phyloP scores from a whole-genome alignment of 2,329 filamentous ascomycete species.

The Lachnellula hyalina region DNA sequence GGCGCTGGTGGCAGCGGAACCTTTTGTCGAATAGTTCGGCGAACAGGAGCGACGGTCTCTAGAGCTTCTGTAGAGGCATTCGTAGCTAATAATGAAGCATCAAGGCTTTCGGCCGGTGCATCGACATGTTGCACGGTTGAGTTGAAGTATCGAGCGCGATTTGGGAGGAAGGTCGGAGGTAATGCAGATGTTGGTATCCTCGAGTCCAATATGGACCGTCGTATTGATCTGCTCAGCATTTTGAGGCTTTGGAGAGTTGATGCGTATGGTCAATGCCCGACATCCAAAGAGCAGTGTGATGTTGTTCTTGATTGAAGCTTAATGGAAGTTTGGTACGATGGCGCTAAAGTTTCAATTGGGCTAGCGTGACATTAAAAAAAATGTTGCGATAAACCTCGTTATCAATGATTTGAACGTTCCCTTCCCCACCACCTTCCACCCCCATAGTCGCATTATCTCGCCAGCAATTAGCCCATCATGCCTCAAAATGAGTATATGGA shows the following conservation, averaged over 20 bases:
- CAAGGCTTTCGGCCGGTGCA: constrained; percentile 17
- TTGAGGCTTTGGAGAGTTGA: constrained; percentile 10
- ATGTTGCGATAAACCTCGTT: constrained; percentile 7
- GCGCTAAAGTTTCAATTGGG: background rate
- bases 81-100: constrained; percentile 16
- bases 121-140: constrained; percentile 47
- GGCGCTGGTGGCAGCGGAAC: constrained; percentile 17
- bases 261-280: background rate
- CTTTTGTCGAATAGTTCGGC: constrained; percentile 14
- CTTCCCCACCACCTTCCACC: constrained; percentile 12
- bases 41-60: background rate
- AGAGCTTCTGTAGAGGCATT: constrained; percentile 4
- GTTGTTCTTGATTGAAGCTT: background rate
- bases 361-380: background rate
- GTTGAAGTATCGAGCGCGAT: constrained; percentile 39
- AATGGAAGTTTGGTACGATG: background rate
- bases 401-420: constrained; percentile 12
- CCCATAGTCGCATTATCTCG: constrained; percentile 14
- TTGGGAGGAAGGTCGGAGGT: constrained; percentile 47
- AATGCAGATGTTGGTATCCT: constrained; percentile 37
- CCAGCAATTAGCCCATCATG: constrained; percentile 25
- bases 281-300: background rate
- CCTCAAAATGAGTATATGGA: constrained; percentile 85
- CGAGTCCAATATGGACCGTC: constrained; percentile 59
- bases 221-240: constrained; percentile 44